Evolutionary conservation across 2,329 filamentous ascomycete species (phyloP).

Genomic region (Nothophaeocryptopus gaeumannii): DNA sequence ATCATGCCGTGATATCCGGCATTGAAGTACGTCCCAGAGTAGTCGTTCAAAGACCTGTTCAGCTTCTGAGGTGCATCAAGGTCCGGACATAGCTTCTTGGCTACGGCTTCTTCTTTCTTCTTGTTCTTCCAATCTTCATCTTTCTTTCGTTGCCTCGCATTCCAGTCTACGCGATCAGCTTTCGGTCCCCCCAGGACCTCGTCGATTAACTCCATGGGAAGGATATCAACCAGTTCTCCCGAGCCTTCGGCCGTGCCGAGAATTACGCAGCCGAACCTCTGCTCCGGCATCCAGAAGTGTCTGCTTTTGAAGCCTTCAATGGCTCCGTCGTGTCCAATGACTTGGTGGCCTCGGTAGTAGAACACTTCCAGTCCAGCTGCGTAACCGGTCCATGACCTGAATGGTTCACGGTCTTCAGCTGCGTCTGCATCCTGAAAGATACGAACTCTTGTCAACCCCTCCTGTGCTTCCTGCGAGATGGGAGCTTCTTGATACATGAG

Average conservation of each 20-base stretch:
- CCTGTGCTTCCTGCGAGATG: slow-evolving; percentile 26
- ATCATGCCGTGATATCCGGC: slow-evolving; percentile 30
- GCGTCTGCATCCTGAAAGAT: slow-evolving; percentile 22
- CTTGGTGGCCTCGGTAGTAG: slow-evolving; percentile 31
- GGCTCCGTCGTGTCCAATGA: slow-evolving; percentile 33
- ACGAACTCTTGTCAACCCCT: slow-evolving; percentile 28
- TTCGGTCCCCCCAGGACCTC: slow-evolving; percentile 22
- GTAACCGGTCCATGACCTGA: slow-evolving; percentile 28
- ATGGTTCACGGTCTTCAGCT: slow-evolving; percentile 16
- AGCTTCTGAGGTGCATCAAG: slow-evolving; percentile 15
- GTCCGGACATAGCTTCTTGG: slow-evolving; percentile 12
- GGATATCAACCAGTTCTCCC: slow-evolving; percentile 6
- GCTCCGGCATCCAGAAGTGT: slow-evolving; percentile 32
- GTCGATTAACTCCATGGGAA: slow-evolving; percentile 29
- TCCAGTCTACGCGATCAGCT: slow-evolving; percentile 21
- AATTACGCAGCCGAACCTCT: slow-evolving; percentile 32
- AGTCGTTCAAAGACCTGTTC: slow-evolving; percentile 20
- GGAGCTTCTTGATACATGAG: slow-evolving; percentile 29
- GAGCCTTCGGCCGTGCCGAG: slow-evolving; percentile 30
- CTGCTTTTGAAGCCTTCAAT: slow-evolving; percentile 30
- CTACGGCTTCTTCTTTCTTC: slow-evolving; percentile 8
- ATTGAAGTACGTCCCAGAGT: slow-evolving; percentile 29
- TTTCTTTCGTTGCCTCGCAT: slow-evolving; percentile 6
- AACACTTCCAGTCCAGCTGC: slow-evolving; percentile 30
- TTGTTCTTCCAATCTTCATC: slow-evolving; percentile 2